Conservation (phyloP, 2,329 filamentous ascomycete genomes). For the Raffaelea arxii region DNA sequence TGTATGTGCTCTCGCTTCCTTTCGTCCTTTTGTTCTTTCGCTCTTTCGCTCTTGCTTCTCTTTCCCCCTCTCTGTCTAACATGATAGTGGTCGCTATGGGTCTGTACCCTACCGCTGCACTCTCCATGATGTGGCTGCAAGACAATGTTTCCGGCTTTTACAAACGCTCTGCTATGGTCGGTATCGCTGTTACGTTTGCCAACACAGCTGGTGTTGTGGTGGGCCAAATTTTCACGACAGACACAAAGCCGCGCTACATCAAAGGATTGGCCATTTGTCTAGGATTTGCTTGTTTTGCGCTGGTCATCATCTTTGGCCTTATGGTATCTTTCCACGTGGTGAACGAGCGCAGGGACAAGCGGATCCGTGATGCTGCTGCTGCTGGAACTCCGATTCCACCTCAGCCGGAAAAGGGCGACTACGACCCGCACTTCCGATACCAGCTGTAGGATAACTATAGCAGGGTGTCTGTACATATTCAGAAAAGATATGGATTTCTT, state of each 20-base stretch:
- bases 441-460: not conserved
- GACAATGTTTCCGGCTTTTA: constrained; percentile 37
- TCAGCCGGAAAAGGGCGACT: constrained; percentile 1
- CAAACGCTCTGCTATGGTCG: constrained; percentile 34
- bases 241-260: constrained; percentile 13
- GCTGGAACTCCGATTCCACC: not conserved
- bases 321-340: not conserved
- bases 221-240: constrained; percentile 14
- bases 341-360: not conserved
- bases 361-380: not conserved
- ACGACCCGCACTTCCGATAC: constrained; percentile 1
- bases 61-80: not conserved
- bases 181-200: constrained; percentile 27
- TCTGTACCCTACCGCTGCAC: constrained; percentile 18
- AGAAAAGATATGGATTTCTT: too few relatives aligned
- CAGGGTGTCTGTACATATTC: too few relatives aligned
- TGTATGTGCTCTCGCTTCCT: not conserved
- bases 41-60: not conserved
- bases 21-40: not conserved
- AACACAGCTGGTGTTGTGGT: constrained; percentile 16
- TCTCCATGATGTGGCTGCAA: constrained; percentile 36
- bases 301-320: not conserved
- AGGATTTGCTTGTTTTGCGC: not conserved
- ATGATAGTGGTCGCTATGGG: constrained; percentile 9
- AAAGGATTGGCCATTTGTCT: not conserved